Conservation (phyloP, 202 grass and related monocot species). For the Saccharum hybrid region DNA sequence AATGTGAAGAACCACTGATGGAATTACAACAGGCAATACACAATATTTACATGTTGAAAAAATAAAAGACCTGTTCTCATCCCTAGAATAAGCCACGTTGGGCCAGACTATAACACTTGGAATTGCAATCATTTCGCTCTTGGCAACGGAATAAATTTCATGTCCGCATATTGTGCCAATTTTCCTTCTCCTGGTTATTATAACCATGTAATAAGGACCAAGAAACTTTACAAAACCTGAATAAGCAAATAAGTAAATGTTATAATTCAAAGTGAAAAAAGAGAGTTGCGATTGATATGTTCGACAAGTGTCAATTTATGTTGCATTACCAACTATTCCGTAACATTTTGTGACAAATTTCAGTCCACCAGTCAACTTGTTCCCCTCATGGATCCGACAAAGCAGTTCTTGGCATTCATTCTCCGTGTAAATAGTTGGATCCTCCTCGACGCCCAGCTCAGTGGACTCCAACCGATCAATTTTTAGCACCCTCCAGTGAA, state of each 20-base stretch:
- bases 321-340: constrained; percentile 83
- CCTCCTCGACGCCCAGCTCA: constrained; percentile 78
- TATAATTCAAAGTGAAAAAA: constrained; percentile 35
- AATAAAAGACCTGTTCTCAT: constrained; percentile 99
- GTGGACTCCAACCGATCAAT: constrained; percentile 72
- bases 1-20: constrained; percentile 47
- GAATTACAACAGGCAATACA: constrained; percentile 60
- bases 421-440: constrained; percentile 70
- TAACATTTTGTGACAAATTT: constrained; percentile 96
- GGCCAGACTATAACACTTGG: constrained; percentile 81
- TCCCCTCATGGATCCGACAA: constrained; percentile 80
- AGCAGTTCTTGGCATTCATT: constrained; percentile 79
- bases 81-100: constrained; percentile 95
- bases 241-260: constrained; percentile 50
- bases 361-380: constrained; percentile 79
- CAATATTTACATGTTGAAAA: constrained; percentile 69
- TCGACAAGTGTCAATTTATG: constrained; percentile 12
- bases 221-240: constrained; percentile 95
- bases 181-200: constrained; percentile 95
- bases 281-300: constrained; percentile 30
- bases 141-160: constrained; percentile 78
- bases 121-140: constrained; percentile 81
- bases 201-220: constrained; percentile 94
- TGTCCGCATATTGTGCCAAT: constrained; percentile 89
- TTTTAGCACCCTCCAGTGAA: constrained; percentile 82